Base-by-base conservation (phyloP, 768 basidiomycete species). In the Boletales sp. region DNA sequence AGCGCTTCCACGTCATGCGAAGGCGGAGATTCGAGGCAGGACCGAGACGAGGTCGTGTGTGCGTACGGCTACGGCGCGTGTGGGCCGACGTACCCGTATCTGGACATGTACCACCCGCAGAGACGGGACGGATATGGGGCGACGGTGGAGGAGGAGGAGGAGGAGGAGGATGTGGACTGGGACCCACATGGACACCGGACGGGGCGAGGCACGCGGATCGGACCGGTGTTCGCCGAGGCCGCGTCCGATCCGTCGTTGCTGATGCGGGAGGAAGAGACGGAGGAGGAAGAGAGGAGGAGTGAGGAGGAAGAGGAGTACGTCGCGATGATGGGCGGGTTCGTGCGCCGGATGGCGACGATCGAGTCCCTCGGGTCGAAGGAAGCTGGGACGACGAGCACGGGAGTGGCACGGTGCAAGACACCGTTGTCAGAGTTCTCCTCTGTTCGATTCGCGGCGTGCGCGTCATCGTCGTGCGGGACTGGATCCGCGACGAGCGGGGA, bases 291-390 rank as follows among this genome's bases (percentile, higher is more conserved):
- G 15, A 49, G 32, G 21, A 42, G 51, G 35, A 54, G 53, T 21
- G 51, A 51, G 39, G 67, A 65, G 42, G 65, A 63, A 56, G 65
- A 67, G 21, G 66, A 63, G 28, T 65, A 77, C 46, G 71, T 88
- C 30, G 75, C 75, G 7, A 74, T 90, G 43, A 70, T 90, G 48
- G 84, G 86, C 46, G 73, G 77, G 19, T 79, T 74, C 57, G 75
- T 90, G 39, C 74, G 78, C 45, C 84, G 88, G 35, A 88, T 90
- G 87, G 83, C 86, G 17, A 90, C 88, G 28, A 90, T 90, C 53
- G 86, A 89, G 63, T 83, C 81, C 38, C 74, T 89, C 64, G 87
- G 86, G 36, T 86, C 83, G 15, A 75, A 79, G 44, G 87, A 90
- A 58, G 64, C 53, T 33, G 53, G 52, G 21, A 70, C 33, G 67